These are phyloP conservation scores for Sclerotinia spermophila DNA, from an alignment of 2,329 filamentous ascomycete species.

Conservation along the genomic window DNA sequence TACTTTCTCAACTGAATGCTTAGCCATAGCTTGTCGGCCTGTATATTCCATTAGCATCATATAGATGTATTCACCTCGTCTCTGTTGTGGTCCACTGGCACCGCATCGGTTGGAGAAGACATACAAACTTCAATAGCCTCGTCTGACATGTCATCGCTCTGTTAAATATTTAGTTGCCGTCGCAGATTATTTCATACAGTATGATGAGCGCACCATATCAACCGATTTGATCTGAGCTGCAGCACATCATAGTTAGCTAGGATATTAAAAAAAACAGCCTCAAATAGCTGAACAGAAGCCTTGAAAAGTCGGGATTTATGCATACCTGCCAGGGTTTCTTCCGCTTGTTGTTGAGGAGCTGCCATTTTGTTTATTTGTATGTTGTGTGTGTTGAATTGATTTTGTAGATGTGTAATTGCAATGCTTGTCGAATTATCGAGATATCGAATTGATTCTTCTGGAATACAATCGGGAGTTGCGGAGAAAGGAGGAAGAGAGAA, in stretches of 20 bases:
- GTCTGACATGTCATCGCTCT: slow-evolving; percentile 97
- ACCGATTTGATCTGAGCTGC: slow-evolving; percentile 95
- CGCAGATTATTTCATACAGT: not conserved
- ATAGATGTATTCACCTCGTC: not conserved
- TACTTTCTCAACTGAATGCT: slow-evolving; percentile 70
- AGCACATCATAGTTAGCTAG: slow-evolving; percentile 21
- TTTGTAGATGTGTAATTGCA: not conserved
- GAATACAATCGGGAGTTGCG: slow-evolving; percentile 10
- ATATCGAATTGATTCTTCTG: slow-evolving; percentile 6
- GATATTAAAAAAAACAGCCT: not conserved
- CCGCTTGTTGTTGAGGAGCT: slow-evolving; percentile 27
- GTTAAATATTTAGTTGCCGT: slow-evolving; percentile 29
- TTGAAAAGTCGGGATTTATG: not conserved
- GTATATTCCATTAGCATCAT: slow-evolving; percentile 19
- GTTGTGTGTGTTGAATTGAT: not conserved
- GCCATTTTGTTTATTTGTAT: not conserved
- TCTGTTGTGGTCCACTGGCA: slow-evolving; percentile 47
- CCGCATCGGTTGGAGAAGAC: slow-evolving; percentile 41
- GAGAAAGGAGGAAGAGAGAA: slow-evolving; percentile 21
- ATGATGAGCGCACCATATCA: slow-evolving; percentile 75
- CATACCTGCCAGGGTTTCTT: slow-evolving; percentile 19
- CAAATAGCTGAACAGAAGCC: not conserved
- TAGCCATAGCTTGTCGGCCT: slow-evolving; percentile 70
- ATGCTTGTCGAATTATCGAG: not conserved
- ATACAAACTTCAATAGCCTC: slow-evolving; percentile 94